These are phyloP conservation scores for Physaria fendleri DNA, from an alignment of 345 rosid genomes.

Conservation along the genomic window DNA sequence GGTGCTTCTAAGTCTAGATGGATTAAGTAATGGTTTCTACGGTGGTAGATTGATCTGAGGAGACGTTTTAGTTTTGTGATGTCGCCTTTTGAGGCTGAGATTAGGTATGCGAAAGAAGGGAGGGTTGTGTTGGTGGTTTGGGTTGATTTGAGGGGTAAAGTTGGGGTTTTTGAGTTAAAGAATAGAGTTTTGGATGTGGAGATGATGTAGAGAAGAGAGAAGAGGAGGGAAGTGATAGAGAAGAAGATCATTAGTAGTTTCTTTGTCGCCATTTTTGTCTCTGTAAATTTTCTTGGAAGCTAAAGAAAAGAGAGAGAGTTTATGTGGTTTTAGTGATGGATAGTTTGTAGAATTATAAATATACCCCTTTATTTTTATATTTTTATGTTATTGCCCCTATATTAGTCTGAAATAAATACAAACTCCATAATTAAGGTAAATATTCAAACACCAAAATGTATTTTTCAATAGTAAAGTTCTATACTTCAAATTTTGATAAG, in stretches of 20 bases:
- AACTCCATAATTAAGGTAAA: not conserved
- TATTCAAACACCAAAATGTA: not conserved
- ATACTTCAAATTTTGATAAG: too few relatives aligned
- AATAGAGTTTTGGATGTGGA: constrained; percentile 36
- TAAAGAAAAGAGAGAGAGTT: not conserved
- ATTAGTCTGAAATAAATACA: not conserved
- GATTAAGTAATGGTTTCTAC: constrained; percentile 67
- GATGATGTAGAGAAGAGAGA: constrained; percentile 47
- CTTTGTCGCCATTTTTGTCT: constrained; percentile 19
- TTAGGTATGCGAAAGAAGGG: constrained; percentile 76
- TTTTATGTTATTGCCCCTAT: not conserved
- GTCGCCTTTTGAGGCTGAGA: constrained; percentile 83
- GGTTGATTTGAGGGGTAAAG: constrained; percentile 26
- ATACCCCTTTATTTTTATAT: not conserved
- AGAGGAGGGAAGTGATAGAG: constrained; percentile 44
- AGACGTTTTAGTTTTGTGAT: constrained; percentile 46
- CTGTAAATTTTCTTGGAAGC: constrained; percentile 19
- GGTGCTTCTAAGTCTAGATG: constrained; percentile 71
- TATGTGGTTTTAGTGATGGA: constrained; percentile 6
- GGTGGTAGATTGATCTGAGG: constrained; percentile 67
- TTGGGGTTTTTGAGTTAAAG: constrained; percentile 33
- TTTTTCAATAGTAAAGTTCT: too few relatives aligned
- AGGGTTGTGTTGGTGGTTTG: constrained; percentile 35
- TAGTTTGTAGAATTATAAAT: constrained; percentile 1
- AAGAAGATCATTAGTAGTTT: constrained; percentile 50